Evolutionary conservation across 306 rosid species (phyloP).

Genomic region (Oxytropis ochrocephala): DNA sequence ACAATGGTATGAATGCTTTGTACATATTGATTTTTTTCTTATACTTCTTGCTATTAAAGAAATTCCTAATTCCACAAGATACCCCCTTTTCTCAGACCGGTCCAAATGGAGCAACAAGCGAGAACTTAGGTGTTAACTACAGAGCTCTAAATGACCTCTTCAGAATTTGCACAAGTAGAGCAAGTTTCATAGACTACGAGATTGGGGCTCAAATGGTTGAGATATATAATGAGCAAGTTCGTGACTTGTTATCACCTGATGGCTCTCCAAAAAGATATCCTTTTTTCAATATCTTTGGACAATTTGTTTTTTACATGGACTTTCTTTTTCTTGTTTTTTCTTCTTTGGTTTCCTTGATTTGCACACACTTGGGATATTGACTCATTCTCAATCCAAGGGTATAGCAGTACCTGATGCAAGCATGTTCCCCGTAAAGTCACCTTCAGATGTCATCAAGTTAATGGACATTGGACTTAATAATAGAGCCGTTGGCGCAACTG

Average conservation of each 20-base stretch:
- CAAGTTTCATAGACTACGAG: slow-evolving; percentile 19
- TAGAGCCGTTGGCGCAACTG: slow-evolving; percentile 41
- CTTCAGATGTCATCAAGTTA: slow-evolving; percentile 36
- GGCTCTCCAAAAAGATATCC: slow-evolving; percentile 38
- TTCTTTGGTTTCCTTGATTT: slow-evolving; percentile 42
- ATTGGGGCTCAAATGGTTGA: slow-evolving; percentile 45
- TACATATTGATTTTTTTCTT: slow-evolving; percentile 5
- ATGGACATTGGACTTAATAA: slow-evolving; percentile 40
- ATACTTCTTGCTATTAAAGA: slow-evolving; percentile 6
- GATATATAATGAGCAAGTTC: slow-evolving; percentile 53
- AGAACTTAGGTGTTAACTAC: slow-evolving; percentile 39
- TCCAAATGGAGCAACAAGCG: slow-evolving; percentile 42
- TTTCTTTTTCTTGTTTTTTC: not conserved
- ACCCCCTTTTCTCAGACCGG: slow-evolving; percentile 38
- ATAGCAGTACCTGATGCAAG: slow-evolving; percentile 49
- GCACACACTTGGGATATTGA: slow-evolving; percentile 56
- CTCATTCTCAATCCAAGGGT: slow-evolving; percentile 28
- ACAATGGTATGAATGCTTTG: slow-evolving; percentile 49
- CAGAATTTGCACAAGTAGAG: slow-evolving; percentile 27
- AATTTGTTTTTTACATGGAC: not conserved
- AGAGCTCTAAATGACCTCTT: slow-evolving; percentile 49
- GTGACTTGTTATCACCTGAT: slow-evolving; percentile 33
- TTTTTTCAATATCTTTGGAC: slow-evolving; percentile 3
- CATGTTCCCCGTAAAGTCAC: slow-evolving; percentile 34
- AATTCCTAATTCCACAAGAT: slow-evolving; percentile 13